phyloP scores from a whole-genome alignment of 2,329 filamentous ascomycete species.

The Trichophyton benhamiae region DNA sequence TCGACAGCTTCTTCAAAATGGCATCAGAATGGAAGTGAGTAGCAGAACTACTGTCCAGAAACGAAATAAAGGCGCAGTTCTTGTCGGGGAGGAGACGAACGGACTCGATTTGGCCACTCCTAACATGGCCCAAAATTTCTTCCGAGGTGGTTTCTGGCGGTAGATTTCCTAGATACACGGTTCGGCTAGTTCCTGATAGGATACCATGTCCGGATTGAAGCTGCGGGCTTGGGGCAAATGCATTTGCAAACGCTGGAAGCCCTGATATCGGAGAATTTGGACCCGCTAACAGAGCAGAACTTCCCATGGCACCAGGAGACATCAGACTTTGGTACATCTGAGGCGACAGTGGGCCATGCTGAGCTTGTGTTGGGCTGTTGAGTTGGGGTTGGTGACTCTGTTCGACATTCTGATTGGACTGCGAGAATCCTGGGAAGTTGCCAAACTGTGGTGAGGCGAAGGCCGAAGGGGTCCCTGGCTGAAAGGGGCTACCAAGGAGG shows the following conservation, averaged over 20 bases:
- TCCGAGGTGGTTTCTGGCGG: conserved; percentile 95
- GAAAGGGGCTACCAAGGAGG: conserved; percentile 89
- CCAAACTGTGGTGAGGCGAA: conserved; percentile 90
- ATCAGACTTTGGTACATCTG: conserved; percentile 75
- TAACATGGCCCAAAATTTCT: conserved; percentile 89
- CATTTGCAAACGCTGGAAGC: conserved; percentile 53
- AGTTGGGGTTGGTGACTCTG: conserved; percentile 50
- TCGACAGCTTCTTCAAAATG: conserved; percentile 97
- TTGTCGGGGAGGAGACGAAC: conserved; percentile 92
- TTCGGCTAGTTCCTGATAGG: conserved; percentile 82
- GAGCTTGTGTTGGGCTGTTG: conserved; percentile 62
- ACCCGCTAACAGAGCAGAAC: conserved; percentile 61
- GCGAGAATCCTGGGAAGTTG: conserved; percentile 65
- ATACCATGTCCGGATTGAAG: conserved; percentile 67
- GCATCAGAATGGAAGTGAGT: conserved; percentile 99
- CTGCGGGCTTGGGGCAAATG: conserved; percentile 35
- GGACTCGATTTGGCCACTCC: conserved; percentile 98
- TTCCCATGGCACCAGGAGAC: conserved; percentile 68
- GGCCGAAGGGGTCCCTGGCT: conserved; percentile 79
- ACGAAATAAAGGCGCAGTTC: conserved; percentile 99
- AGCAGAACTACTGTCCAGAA: conserved; percentile 91
- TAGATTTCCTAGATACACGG: conserved; percentile 95
- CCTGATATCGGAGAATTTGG: conserved; percentile 75
- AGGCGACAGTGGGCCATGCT: conserved; percentile 55
- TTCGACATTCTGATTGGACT: conserved; percentile 41